Base-by-base conservation (phyloP, 2,329 filamentous ascomycete species). In the Aspergillus sp. region DNA sequence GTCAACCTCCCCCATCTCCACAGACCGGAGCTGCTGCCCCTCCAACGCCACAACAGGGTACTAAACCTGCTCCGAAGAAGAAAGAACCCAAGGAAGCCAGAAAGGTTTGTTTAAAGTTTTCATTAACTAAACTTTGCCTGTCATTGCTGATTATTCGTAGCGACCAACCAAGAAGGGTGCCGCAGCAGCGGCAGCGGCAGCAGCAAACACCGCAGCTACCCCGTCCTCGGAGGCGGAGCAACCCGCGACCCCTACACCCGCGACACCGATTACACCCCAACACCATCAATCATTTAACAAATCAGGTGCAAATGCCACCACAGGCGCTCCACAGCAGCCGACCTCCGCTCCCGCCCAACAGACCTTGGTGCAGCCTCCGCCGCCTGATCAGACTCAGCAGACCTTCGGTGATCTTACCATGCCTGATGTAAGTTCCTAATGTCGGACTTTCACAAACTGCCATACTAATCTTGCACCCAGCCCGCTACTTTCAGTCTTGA, bases 41-140 rank as follows among this genome's bases (percentile, higher is more conserved):
- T 15, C 85, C 85, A 6, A 88, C 86, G 6, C 86, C 86, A 2
- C 84, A 82, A 59, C 84, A 85, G 69, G 66, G 75, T n/a, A 82
- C 80, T 68, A 88, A 79, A 67, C 77, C 72, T n/a, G 81, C 79
- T 50, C 83, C 81, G 8, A 86, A 85, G 69, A 87, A 86, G 76
- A 85, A 86, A 70, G 78, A 79, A 35, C 73, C 74, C 6, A 83
- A 83, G 64, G 81, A 83, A 33, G 77, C 77, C 63, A 84, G 27
- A 31, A 31, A 84, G 77, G 81, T 83, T 78, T 49, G 66, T 65
- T 40, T 59, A 39, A 31, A 40, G 9, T 23, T 44, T 14, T 17
- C n/a, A 39, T 27, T 24, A 47, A 39, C 35, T 17, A 53, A 21
- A 45, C 53, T 12, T 51, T 45, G 17, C n/a, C 49, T 52, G 58